Evolutionary conservation across 2,329 filamentous ascomycete genomes (phyloP).

Genomic region (Colletotrichum sp.): DNA sequence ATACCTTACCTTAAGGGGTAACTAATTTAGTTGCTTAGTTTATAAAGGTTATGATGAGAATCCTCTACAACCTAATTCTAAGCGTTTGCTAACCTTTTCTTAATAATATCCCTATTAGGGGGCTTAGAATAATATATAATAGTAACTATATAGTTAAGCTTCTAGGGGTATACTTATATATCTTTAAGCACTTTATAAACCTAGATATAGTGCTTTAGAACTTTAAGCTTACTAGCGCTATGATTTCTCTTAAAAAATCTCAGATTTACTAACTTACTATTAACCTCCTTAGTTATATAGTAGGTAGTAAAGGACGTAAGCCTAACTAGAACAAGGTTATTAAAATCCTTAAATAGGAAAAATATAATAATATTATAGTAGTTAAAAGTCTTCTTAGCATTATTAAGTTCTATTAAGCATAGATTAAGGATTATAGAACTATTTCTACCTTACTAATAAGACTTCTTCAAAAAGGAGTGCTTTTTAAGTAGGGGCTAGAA

Average conservation of each 20-base stretch:
- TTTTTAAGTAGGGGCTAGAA: neutral
- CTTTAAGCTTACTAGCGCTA: neutral
- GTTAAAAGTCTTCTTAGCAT: neutral
- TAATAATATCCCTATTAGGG: neutral
- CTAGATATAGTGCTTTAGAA: neutral
- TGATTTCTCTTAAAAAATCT: neutral
- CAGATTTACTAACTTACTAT: neutral
- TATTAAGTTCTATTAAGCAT: neutral
- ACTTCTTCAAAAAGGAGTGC: neutral
- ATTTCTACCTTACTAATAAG: accelerated
- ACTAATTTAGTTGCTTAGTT: neutral
- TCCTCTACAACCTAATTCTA: neutral
- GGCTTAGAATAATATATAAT: neutral
- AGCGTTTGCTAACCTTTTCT: neutral
- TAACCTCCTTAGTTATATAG: neutral
- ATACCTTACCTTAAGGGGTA: neutral
- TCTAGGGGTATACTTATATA: neutral
- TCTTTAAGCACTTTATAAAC: neutral
- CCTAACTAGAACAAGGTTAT: neutral
- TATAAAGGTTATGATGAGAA: neutral
- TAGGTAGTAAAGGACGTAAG: neutral
- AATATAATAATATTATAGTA: neutral
- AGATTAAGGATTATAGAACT: neutral
- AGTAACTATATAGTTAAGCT: neutral
- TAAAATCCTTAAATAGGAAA: neutral